Base-by-base conservation (phyloP, 768 basidiomycete species). In the Termitomyces sp. region DNA sequence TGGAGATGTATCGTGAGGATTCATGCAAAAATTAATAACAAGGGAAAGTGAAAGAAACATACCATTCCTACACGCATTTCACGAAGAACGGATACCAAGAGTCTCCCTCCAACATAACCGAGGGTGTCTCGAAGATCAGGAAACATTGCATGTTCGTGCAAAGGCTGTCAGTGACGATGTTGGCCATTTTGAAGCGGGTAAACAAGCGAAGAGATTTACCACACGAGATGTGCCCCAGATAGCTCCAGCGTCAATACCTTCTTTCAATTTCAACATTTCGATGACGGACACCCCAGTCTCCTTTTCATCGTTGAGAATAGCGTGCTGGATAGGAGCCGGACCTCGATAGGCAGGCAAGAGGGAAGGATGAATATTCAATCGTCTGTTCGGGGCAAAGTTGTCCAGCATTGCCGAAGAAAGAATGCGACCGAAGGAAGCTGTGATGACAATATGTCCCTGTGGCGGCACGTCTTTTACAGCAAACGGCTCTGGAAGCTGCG, bases 361-460 rank as follows among this genome's bases (percentile, higher is more conserved):
- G 37, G 94, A 95, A 0, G 94, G 93, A 66, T 98, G 95, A 6
- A 98, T 84, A 66, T 98, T 97, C 39, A 98, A 75, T 24, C 88
- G 76, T 48, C 83, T 81, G 0, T 70, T 65, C 0, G 76, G 75
- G 0, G 73, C 78, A 66, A 96, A 96, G 42, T 79, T 75, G 15
- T 75, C 67, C 16, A 97, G 81, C 54, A 90, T 75, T 2, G 76
- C 66, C 5, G 75, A 68, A 0, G 91, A 81, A 13, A 98, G 80
- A 63, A 95, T 93, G 48, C 89, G 88, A 0, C 95, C 95, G 62
- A 96, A 96, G 0, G 95, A 96, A 6, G 95, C 92, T 0, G 94
- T 94, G 6, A 98, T 67, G 9, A 97, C 78, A 33, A 95, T 67
- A 60, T 89, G 82, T 13, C 78, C 71, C 3, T 66, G 39, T 24